A percentile compares a stretch with the other conserved stretches of the same genome.
Conservation (phyloP, 148 eudicot genomes). For the Arbutus unedo region DNA sequence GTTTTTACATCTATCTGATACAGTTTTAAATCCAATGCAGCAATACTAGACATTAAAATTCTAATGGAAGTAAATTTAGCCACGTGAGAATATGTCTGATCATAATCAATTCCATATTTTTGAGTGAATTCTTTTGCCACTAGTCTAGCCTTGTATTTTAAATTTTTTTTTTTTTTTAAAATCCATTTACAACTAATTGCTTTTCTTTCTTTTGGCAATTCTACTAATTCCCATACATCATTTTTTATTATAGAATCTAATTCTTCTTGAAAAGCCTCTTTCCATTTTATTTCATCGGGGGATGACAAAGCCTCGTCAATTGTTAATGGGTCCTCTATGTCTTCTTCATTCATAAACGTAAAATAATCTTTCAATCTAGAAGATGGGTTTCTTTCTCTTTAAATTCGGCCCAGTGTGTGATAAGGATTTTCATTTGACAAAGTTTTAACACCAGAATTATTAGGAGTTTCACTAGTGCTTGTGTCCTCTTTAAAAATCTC, state of each 20-base stretch:
- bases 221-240: background rate
- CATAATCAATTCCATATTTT: background rate
- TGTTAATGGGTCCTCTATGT: background rate
- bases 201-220: constrained; percentile 2
- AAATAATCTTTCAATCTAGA: background rate
- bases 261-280: background rate
- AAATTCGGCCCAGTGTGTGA: background rate
- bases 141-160: background rate
- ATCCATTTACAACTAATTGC: background rate
- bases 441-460: no score
- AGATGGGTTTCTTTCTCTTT: background rate
- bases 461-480: no score
- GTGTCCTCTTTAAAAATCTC: background rate
- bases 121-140: background rate
- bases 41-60: constrained; percentile 7
- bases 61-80: constrained; percentile 1
- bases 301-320: background rate
- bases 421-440: background rate
- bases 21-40: background rate
- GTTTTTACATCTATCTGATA: constrained; percentile 1
- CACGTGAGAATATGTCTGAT: background rate
- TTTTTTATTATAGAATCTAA: background rate
- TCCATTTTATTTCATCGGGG: background rate
- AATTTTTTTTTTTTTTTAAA: background rate
- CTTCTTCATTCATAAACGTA: background rate